Percentiles rank a stretch among this genome's conserved stretches.
These are phyloP conservation scores for Ambrosia trifida DNA, from an alignment of 129 eudicot species.

Conservation along the genomic window DNA sequence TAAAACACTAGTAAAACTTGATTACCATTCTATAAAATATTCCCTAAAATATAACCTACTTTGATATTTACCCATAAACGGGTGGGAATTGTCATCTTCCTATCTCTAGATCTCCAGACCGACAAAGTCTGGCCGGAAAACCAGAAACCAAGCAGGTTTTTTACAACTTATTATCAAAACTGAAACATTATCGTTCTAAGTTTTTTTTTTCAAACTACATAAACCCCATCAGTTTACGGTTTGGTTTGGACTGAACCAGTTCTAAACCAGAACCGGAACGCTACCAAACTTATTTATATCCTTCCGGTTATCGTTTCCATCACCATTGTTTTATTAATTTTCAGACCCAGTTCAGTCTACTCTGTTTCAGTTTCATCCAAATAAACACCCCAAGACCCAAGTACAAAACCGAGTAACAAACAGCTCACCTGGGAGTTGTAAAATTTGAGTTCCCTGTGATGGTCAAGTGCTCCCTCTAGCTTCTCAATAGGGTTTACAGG, in stretches of 20 bases:
- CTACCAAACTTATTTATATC: neutral
- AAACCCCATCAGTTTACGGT: too few species aligned
- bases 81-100: neutral
- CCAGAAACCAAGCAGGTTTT: neutral
- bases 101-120: too few species aligned
- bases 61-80: neutral
- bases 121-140: too few species aligned
- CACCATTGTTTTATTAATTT: neutral
- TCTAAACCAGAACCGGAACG: too few species aligned
- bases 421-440: slow-evolving; percentile 80
- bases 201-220: neutral
- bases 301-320: neutral
- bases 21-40: too few species aligned
- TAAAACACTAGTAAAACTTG: too few species aligned
- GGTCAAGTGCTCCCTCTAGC: slow-evolving; percentile 72
- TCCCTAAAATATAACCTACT: neutral
- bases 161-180: neutral
- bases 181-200: neutral
- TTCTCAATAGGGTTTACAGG: slow-evolving; percentile 89
- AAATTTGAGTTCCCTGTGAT: slow-evolving; percentile 64
- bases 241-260: too few species aligned
- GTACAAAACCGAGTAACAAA: neutral
- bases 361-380: neutral
- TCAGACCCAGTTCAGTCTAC: neutral
- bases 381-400: neutral